Evolutionary conservation across 768 basidiomycete genomes (phyloP), one percentile per base, ranked within the genome.

Genomic region (Exidia glandulosa): DNA sequence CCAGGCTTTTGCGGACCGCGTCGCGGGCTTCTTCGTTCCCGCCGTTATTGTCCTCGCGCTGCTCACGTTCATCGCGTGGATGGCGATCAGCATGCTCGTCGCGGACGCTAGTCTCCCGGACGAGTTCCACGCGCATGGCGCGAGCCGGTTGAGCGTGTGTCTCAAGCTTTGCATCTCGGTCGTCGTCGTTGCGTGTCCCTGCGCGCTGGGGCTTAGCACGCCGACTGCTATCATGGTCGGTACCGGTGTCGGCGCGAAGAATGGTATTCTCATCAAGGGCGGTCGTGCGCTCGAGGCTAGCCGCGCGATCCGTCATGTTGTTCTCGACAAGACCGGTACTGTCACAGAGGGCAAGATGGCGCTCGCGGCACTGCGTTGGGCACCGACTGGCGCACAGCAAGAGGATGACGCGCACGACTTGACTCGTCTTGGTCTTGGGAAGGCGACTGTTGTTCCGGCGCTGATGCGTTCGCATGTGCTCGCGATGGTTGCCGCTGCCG

Each of bases 221-320:
- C 96, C 96, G 1, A 98, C 96, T 0, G 96, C 95, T 2, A 93
- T 98, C 73, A 98, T 98, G 96, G 96, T 98, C 32, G 96, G 96
- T 19, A 98, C 95, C 0, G 96, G 96, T 1, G 85, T 98, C 60
- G 96, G 96, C 1, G 96, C 96, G 9, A 82, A 88, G 75, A 95
- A 98, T 66, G 95, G 96, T 0, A 98, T 99, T 61, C 75, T 99
- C 52, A 98, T 99, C 82, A 99, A 99, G 70, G 94, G 96, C 25
- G 96, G 94, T 2, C 79, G 88, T 14, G 94, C 96, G 2, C 77
- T 99, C 30, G 96, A 99, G 69, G 93, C 91, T 2, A 93, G 92
- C 72, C 85, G 82, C 64, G 78, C 79, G 57, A 84, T 98, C 66
- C 84, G 85, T 69, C 79, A 84, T 14, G 84, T 98, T 63, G 83